phyloP scores from a whole-genome alignment of 192 early-diverging fungal species.

The Coemansia sp. region DNA sequence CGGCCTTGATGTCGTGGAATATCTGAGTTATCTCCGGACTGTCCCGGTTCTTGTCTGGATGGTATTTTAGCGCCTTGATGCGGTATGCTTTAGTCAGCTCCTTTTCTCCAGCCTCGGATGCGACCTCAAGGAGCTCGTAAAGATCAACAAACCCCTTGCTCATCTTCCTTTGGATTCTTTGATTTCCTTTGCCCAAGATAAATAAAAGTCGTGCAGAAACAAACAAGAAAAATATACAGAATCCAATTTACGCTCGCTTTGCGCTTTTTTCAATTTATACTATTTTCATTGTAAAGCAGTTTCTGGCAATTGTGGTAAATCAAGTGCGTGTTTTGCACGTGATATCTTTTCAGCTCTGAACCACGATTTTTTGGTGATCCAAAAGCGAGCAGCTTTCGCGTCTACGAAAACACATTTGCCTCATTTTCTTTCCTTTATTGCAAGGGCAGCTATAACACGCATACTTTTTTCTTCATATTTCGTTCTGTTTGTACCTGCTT shows the following conservation, averaged over 20 bases:
- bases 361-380: too few relatives aligned
- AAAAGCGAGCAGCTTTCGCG: neutral
- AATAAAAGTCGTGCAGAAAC: neutral
- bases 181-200: too few relatives aligned
- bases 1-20: conserved; percentile 39
- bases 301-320: neutral
- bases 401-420: neutral
- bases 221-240: neutral
- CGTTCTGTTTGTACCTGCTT: too few relatives aligned
- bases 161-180: neutral
- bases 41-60: conserved; percentile 87
- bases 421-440: neutral
- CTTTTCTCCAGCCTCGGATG: conserved; percentile 67
- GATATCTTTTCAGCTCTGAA: too few relatives aligned
- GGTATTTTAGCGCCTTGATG: conserved; percentile 77
- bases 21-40: conserved; percentile 26
- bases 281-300: neutral
- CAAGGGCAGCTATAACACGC: neutral
- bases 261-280: neutral
- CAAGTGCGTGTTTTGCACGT: neutral
- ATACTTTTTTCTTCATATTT: too few relatives aligned
- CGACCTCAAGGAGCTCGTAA: conserved; percentile 86
- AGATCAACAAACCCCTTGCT: conserved; percentile 22
- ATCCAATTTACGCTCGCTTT: neutral
- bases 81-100: conserved; percentile 81